Conservation (phyloP, 371 early-diverging fungal species). For the Haplosporangium sp. region DNA sequence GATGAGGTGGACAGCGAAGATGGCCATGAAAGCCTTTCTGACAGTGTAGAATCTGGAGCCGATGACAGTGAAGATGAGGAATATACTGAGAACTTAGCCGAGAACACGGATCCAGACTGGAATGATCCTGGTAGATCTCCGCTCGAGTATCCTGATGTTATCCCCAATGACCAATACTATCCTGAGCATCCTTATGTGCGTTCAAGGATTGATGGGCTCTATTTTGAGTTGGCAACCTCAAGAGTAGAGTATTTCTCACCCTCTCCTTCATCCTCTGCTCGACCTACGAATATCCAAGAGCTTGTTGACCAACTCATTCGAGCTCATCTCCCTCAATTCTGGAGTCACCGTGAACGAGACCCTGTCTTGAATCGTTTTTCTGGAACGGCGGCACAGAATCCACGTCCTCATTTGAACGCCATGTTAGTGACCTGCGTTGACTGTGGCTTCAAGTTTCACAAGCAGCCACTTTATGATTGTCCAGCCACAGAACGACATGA, state of each 20-base stretch:
- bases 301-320: conserved; percentile 23
- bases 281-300: conserved; percentile 3
- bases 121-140: neutral
- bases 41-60: neutral
- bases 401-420: conserved; percentile 5
- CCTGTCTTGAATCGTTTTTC: neutral
- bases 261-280: neutral
- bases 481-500: conserved; percentile 11
- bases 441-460: conserved; percentile 31
- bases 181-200: conserved; percentile 16
- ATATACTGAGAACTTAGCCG: neutral
- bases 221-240: neutral
- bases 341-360: conserved; percentile 13
- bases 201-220: conserved; percentile 3
- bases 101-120: neutral
- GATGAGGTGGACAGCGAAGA: neutral
- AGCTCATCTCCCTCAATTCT: conserved; percentile 25
- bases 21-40: no score
- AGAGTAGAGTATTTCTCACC: neutral
- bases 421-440: conserved; percentile 29
- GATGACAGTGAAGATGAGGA: neutral
- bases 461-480: conserved; percentile 16
- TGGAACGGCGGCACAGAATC: neutral
- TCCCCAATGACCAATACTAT: conserved; percentile 2
- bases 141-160: neutral